Percentiles rank a stretch among this genome's conserved stretches.
These are phyloP conservation scores for Penstemon barbatus DNA, from an alignment of 257 asterid genomes.

Conservation along the genomic window DNA sequence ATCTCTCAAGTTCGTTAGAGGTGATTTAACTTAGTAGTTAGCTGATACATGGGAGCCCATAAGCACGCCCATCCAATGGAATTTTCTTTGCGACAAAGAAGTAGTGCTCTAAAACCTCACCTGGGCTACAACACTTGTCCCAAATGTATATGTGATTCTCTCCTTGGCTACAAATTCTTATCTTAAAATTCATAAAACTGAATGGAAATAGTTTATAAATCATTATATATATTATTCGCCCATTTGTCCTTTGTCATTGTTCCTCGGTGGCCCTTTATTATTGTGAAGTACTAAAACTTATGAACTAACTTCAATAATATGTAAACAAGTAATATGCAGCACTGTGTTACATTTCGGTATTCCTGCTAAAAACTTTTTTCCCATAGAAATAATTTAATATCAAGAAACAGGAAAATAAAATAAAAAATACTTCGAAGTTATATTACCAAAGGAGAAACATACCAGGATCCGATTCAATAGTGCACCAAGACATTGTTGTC, in stretches of 20 bases:
- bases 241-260: too few species aligned
- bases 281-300: too few species aligned
- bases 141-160: neutral
- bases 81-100: too few species aligned
- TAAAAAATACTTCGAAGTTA: neutral
- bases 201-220: neutral
- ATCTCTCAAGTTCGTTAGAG: too few species aligned
- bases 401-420: neutral
- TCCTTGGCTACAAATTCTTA: neutral
- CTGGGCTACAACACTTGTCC: neutral
- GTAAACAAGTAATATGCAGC: neutral
- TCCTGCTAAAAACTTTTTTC: neutral
- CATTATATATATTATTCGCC: neutral
- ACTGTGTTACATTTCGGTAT: neutral
- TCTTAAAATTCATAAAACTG: neutral
- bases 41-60: too few species aligned
- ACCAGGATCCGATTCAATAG: constrained; percentile 99
- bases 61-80: too few species aligned
- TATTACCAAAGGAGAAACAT: constrained; percentile 22
- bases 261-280: too few species aligned
- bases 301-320: too few species aligned
- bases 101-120: too few species aligned
- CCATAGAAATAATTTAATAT: neutral
- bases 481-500: constrained; percentile 93
- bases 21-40: too few species aligned